A percentile compares a stretch with the other conserved stretches of the same genome.
Evolutionary conservation across 352 stramenopile genomes (phyloP).

Genomic region (Globisporangium echinulatum): DNA sequence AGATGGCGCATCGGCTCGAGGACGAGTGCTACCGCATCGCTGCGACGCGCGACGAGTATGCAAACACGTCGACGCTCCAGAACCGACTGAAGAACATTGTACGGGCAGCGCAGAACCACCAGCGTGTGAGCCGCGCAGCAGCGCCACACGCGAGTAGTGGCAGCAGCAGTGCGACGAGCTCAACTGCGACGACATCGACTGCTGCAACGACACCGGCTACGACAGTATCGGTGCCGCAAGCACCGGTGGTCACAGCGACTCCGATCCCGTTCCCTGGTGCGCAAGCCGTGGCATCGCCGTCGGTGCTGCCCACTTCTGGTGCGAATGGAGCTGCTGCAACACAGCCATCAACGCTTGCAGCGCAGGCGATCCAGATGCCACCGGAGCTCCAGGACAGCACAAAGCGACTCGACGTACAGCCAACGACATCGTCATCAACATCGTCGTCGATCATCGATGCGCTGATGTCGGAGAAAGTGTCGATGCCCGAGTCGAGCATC

Average conservation of each 20-base stretch:
- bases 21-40: constrained; percentile 94
- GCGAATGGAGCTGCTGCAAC: background rate
- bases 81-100: constrained; percentile 94
- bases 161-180: background rate
- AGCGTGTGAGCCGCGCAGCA: constrained; percentile 32
- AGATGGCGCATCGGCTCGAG: constrained; percentile 97
- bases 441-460: constrained; percentile 35
- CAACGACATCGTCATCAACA: constrained; percentile 11
- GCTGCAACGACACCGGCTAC: constrained; percentile 5
- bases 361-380: constrained; percentile 74
- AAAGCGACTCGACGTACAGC: constrained; percentile 27
- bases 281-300: constrained; percentile 24
- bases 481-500: constrained; percentile 28
- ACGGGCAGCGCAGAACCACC: constrained; percentile 60
- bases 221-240: background rate
- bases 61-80: constrained; percentile 93
- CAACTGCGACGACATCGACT: constrained; percentile 12
- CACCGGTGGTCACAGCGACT: constrained; percentile 7
- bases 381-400: constrained; percentile 50
- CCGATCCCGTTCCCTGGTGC: constrained; percentile 58
- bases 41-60: constrained; percentile 90
- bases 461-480: constrained; percentile 35
- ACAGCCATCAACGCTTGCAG: constrained; percentile 10
- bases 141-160: constrained; percentile 14
- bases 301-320: constrained; percentile 2